Evolutionary conservation across 768 basidiomycete genomes (phyloP), one percentile per base, ranked within the genome.

Genomic region (Nidularia pulvinata): DNA sequence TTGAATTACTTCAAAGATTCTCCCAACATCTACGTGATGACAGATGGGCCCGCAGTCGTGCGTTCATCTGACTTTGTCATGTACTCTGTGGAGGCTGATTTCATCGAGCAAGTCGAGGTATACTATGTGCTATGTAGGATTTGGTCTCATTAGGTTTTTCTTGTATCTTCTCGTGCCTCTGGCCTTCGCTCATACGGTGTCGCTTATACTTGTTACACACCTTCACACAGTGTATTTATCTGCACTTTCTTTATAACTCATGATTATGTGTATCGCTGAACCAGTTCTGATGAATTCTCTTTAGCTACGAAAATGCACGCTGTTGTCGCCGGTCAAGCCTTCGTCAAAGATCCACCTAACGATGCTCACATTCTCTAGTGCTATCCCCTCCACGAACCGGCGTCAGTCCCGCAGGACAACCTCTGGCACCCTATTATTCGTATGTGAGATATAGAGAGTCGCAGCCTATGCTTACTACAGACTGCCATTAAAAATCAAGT

Each of bases 311-410:
- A 97, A 71, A 69, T 95, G 22, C 82, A 91, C 13, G 93, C 97
- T 1, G 84, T 96, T 44, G 95, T 99, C 30, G 85, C 93, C 0
- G 97, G 96, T 1, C 96, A 99, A 68, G 98, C 96, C 0, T 95
- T 93, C 1, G 95, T 98, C 44, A 99, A 99, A 66, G 91, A 91
- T 62, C 85, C 98, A 2, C 97, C 97, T 0, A 59, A 70, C 2
- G 97, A 98, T 62, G 87, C 91, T 9, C 80, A 88, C 61, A 95
- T 99, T 60, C 82, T 98, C 46, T 97, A 94, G 0, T 83, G 93
- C 52, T 97, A 99, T 72, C 97, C 95, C n/a, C 70, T 99, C 16
- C 97, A 99, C 65, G 96, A 95, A 96, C 97, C 0, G 84, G 83
- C 22, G 94, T 99, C 7, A 88, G 87, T 33, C 86, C 95, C 0